Conservation (phyloP, 768 basidiomycete genomes). For the Guyanaporus albipodus region DNA sequence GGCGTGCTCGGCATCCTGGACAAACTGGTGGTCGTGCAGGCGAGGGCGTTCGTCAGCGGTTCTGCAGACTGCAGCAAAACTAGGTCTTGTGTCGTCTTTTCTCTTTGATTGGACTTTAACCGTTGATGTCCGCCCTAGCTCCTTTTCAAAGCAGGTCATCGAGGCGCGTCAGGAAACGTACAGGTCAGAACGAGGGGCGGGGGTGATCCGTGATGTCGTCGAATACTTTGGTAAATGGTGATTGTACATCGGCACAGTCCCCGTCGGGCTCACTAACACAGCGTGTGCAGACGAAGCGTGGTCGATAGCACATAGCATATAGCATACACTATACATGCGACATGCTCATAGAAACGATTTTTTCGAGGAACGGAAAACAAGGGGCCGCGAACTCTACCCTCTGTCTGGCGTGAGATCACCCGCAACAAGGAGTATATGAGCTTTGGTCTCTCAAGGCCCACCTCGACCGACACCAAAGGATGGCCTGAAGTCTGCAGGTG, state of each 20-base stretch:
- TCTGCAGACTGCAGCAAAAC: slow-evolving; percentile 42
- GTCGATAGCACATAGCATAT: slow-evolving; percentile 12
- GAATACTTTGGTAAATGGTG: slow-evolving; percentile 40
- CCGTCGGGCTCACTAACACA: neutral
- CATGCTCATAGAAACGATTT: slow-evolving; percentile 29
- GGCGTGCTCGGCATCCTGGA: slow-evolving; percentile 55
- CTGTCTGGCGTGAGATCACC: neutral
- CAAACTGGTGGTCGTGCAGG: slow-evolving; percentile 48
- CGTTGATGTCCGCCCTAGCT: slow-evolving; percentile 27
- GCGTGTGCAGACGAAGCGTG: neutral
- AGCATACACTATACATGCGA: slow-evolving; percentile 27
- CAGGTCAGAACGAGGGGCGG: slow-evolving; percentile 2
- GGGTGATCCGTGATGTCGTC: slow-evolving; percentile 37
- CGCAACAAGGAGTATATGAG: neutral
- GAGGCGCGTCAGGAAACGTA: slow-evolving; percentile 36
- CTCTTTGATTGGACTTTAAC: neutral
- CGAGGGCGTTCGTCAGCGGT: slow-evolving; percentile 49
- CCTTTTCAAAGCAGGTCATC: slow-evolving; percentile 52
- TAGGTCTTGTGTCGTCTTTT: slow-evolving; percentile 34
- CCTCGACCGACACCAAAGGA: slow-evolving; percentile 90
- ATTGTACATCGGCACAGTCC: neutral
- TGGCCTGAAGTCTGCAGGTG: slow-evolving; percentile 86
- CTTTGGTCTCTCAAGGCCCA: slow-evolving; percentile 60
- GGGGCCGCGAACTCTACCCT: neutral
- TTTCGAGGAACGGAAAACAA: neutral